Conservation (phyloP, 352 stramenopile genomes). For the Globisporangium irregulare region DNA sequence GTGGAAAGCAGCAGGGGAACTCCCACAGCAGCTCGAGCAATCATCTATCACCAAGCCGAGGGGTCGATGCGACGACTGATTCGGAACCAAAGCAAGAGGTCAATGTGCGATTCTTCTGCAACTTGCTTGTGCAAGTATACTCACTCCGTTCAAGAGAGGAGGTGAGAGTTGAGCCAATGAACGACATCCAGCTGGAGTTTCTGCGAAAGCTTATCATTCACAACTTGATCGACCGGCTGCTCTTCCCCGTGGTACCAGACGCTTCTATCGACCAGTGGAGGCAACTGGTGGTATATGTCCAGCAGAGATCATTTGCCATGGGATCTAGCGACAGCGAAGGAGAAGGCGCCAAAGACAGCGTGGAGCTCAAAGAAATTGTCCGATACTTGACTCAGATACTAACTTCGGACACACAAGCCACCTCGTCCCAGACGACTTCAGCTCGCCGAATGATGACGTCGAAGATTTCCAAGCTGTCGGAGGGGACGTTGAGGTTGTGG, state of each 20-base stretch:
- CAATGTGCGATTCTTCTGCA: slow-evolving; percentile 79
- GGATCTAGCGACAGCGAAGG: slow-evolving; percentile 12
- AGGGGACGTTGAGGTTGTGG: slow-evolving; percentile 58
- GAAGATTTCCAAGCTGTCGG: slow-evolving; percentile 52
- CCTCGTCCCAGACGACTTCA: slow-evolving; percentile 7
- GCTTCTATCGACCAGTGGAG: slow-evolving; percentile 46
- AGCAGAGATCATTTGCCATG: slow-evolving; percentile 35
- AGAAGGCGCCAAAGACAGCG: slow-evolving; percentile 21
- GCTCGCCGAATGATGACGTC: slow-evolving; percentile 27
- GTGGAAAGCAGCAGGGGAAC: neutral
- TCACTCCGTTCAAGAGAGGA: slow-evolving; percentile 19
- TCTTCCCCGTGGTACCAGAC: slow-evolving; percentile 45
- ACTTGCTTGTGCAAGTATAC: slow-evolving; percentile 71
- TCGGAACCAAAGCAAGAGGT: slow-evolving; percentile 29
- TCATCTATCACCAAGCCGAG: slow-evolving; percentile 16
- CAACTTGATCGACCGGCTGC: slow-evolving; percentile 62
- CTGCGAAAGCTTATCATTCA: slow-evolving; percentile 56
- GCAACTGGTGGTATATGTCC: slow-evolving; percentile 68
- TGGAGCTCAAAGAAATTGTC: slow-evolving; percentile 63
- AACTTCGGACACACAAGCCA: slow-evolving; percentile 20
- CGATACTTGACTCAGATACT: slow-evolving; percentile 55
- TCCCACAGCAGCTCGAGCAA: slow-evolving; percentile 13
- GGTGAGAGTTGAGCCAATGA: slow-evolving; percentile 28
- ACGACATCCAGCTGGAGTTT: slow-evolving; percentile 32
- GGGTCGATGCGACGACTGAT: slow-evolving; percentile 20